A percentile compares a stretch with the other conserved stretches of the same genome.
Conservation (phyloP, 441 rosid genomes). For the Bruguiera hainesii region DNA sequence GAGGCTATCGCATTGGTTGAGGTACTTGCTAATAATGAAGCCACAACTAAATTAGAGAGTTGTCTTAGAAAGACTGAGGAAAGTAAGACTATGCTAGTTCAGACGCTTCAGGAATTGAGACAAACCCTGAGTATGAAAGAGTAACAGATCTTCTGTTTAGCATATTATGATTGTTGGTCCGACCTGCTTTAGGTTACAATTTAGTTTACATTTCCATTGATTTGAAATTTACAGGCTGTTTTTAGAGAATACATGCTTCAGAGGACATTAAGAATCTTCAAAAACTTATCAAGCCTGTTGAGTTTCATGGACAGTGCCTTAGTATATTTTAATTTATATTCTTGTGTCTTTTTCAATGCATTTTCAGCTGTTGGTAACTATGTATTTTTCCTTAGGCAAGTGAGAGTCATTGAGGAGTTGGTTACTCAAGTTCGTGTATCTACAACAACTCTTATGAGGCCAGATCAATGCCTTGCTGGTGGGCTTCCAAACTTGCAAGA, state of each 20-base stretch:
- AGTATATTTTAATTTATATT: background rate
- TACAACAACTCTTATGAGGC: constrained; percentile 87
- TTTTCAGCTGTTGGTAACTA: constrained; percentile 2
- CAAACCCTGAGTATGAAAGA: constrained; percentile 89
- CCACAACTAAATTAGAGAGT: constrained; percentile 82
- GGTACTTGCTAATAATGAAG: constrained; percentile 85
- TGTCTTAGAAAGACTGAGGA: constrained; percentile 85
- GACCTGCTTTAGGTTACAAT: constrained; percentile 5
- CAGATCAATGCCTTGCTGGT: constrained; percentile 99
- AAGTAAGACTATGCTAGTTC: constrained; percentile 92
- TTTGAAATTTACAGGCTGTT: constrained; percentile 52
- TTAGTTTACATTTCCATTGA: constrained; percentile 14
- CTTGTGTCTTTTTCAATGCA: constrained; percentile 7
- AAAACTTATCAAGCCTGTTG: constrained; percentile 76
- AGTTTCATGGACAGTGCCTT: constrained; percentile 14
- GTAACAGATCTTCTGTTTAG: constrained; percentile 66
- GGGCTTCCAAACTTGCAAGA: constrained; percentile 13
- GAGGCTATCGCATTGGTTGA: constrained; percentile 94
- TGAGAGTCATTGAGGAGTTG: constrained; percentile 96
- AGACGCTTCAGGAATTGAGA: constrained; percentile 88
- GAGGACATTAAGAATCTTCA: constrained; percentile 86
- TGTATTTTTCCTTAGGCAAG: constrained; percentile 52
- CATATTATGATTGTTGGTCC: constrained; percentile 19
- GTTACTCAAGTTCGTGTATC: constrained; percentile 96
- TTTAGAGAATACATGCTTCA: constrained; percentile 73